phyloP scores from a whole-genome alignment of 441 rosid genomes.

The Oxalis stricta region DNA sequence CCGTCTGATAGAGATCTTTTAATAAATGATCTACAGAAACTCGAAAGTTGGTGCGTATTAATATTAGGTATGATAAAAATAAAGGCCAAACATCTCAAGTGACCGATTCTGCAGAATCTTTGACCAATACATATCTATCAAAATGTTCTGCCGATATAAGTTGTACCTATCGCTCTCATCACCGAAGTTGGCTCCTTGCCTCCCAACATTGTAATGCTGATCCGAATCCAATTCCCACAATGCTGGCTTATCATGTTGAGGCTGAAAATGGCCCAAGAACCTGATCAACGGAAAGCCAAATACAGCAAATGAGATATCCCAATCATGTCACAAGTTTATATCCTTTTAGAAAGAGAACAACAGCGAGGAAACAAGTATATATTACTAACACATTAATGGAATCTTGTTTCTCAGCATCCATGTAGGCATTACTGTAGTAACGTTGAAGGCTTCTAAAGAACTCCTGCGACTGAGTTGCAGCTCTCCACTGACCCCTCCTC shows the following conservation, averaged over 20 bases:
- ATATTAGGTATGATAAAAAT: too few species aligned
- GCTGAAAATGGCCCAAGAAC: conserved; percentile 89
- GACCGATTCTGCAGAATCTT: too few species aligned
- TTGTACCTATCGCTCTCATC: conserved; percentile 43
- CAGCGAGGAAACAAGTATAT: background rate
- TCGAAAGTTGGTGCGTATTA: conserved; percentile 2
- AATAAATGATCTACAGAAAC: conserved; percentile 34
- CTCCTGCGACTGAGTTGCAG: conserved; percentile 72
- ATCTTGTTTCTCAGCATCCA: conserved; percentile 68
- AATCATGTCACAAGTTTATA: background rate
- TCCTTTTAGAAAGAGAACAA: background rate
- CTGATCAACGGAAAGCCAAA: conserved; percentile 29
- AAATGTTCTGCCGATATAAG: background rate
- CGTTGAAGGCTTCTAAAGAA: conserved; percentile 63
- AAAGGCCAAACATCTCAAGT: too few species aligned
- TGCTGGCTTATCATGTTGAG: conserved; percentile 67
- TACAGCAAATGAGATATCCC: background rate
- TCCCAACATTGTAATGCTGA: conserved; percentile 46
- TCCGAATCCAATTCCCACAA: conserved; percentile 92
- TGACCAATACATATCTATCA: too few species aligned
- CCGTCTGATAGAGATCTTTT: conserved; percentile 94
- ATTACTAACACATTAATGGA: conserved; percentile 59
- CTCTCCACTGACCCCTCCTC: conserved; percentile 79
- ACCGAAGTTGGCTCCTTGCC: conserved; percentile 24
- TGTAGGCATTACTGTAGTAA: conserved; percentile 60